Evolutionary conservation across 805 yeast genomes (phyloP).

Genomic region (Groenewaldozyma tartarivorans): DNA sequence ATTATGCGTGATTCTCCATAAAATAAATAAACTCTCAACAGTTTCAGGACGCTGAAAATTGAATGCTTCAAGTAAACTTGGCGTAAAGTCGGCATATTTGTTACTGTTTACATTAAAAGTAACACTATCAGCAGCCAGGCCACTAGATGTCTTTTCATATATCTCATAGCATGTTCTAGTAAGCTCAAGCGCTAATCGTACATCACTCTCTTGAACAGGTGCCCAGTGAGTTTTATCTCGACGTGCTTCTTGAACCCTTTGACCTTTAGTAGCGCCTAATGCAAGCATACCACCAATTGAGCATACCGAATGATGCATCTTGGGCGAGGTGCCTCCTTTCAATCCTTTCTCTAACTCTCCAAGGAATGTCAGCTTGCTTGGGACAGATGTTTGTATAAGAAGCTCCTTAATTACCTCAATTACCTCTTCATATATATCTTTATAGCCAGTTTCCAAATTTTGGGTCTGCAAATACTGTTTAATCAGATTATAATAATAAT

Average conservation of each 20-base stretch:
- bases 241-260: conserved; percentile 45
- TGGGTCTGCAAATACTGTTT: conserved; percentile 79
- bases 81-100: conserved; percentile 50
- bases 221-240: conserved; percentile 42
- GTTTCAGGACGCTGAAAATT: conserved; percentile 91
- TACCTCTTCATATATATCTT: conserved; percentile 67
- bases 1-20: conserved; percentile 74
- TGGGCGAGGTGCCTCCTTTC: conserved; percentile 47
- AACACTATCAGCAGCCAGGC: conserved; percentile 82
- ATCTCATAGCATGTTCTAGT: conserved; percentile 75
- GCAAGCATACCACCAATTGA: conserved; percentile 85
- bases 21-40: conserved; percentile 74
- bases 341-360: conserved; percentile 73
- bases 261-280: conserved; percentile 80
- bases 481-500: conserved; percentile 80
- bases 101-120: conserved; percentile 57
- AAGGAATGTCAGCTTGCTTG: conserved; percentile 54
- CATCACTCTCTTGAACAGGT: conserved; percentile 47
- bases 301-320: conserved; percentile 91
- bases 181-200: conserved; percentile 61
- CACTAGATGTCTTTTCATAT: conserved; percentile 68
- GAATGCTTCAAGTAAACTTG: conserved; percentile 67
- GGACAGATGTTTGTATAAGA: conserved; percentile 50
- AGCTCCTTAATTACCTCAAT: conserved; percentile 68
- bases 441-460: conserved; percentile 48